These are phyloP conservation scores for Umbelopsis ramanniana DNA, from an alignment of 192 early-diverging fungal species.

Conservation along the genomic window DNA sequence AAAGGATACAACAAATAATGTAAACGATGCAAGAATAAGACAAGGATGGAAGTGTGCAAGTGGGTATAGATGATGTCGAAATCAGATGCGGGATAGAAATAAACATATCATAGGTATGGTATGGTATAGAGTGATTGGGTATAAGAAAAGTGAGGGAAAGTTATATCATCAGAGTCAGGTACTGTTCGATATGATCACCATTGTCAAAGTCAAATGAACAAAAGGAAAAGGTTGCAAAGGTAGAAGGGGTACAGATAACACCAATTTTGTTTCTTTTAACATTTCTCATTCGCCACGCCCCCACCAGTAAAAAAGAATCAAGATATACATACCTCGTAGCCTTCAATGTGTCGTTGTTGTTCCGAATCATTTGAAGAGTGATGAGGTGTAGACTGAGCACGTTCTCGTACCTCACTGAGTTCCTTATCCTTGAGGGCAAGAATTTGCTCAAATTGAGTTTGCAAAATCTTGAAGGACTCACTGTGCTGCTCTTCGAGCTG, in stretches of 20 bases:
- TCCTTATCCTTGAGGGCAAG: slow-evolving; percentile 17
- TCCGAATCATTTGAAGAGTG: background rate
- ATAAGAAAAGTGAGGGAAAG: background rate
- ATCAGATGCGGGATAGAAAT: too few species aligned
- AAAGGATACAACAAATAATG: background rate
- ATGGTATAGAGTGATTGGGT: background rate
- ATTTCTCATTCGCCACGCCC: slow-evolving; percentile 17
- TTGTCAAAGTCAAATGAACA: background rate
- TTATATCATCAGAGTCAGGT: slow-evolving; percentile 23
- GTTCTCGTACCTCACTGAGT: background rate
- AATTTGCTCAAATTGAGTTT: slow-evolving; percentile 14
- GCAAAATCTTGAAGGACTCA: slow-evolving; percentile 1
- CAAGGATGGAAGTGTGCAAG: background rate
- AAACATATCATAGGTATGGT: too few species aligned
- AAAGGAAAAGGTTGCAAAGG: background rate
- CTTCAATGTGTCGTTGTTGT: slow-evolving; percentile 15
- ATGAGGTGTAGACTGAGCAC: background rate
- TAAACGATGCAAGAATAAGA: background rate
- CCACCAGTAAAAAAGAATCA: background rate
- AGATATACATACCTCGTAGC: slow-evolving; percentile 19
- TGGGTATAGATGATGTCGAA: too few species aligned
- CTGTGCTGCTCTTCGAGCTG: background rate
- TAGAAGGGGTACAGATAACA: slow-evolving; percentile 15
- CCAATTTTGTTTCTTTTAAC: slow-evolving; percentile 1
- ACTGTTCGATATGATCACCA: slow-evolving; percentile 18